Evolutionary conservation across 192 early-diverging fungal species (phyloP), one percentile per base, ranked within the genome.

Genomic region (Rhizoclosmatium sp.): DNA sequence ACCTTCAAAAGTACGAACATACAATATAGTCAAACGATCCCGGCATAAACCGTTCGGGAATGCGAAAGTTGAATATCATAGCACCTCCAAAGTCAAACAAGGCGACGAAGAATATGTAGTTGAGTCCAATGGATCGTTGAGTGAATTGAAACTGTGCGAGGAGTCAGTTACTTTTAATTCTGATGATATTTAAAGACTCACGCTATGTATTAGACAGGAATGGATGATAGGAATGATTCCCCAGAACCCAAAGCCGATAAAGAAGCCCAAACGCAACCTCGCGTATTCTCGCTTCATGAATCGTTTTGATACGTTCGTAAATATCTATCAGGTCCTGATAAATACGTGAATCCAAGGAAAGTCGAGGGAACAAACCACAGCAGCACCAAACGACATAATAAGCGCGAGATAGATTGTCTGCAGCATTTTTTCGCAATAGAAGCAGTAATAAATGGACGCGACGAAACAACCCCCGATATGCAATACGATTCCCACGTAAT

Each of bases 401-500:
- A 79, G 16, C 44, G 45, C 21, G 23, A 80, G 14, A 66, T 49
- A 58, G 31, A 19, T 62, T 23, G 44, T 47, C 45, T 62, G 72
- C 14, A 75, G 59, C 9, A 39, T 61, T 40, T 44, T 56, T 19
- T 69, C 3, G 47, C 65, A 70, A 31, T 77, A 69, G 3, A 54
- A 64, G 12, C 16, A 78, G 59, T 79, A 79, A 46, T 78, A 78
- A 46, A 79, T 39, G 59, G 60, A 40, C 10, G 78, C 39, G n/a
- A 62, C 54, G 23, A 79, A 62, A 49, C 64, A 79, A 3, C 49
- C 86, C 66, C 91, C 88, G 47, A 94, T 95, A 47, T 94, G 87
- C 19, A 87, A 81, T 16, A 92, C 92, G 73, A 95, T 96, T 3
- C 94, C 94, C 39, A 92, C 84, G 87, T 95, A 96, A 81, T 95